Base-by-base conservation (phyloP, 2,329 filamentous ascomycete genomes). In the Hymenoscyphus repandus region DNA sequence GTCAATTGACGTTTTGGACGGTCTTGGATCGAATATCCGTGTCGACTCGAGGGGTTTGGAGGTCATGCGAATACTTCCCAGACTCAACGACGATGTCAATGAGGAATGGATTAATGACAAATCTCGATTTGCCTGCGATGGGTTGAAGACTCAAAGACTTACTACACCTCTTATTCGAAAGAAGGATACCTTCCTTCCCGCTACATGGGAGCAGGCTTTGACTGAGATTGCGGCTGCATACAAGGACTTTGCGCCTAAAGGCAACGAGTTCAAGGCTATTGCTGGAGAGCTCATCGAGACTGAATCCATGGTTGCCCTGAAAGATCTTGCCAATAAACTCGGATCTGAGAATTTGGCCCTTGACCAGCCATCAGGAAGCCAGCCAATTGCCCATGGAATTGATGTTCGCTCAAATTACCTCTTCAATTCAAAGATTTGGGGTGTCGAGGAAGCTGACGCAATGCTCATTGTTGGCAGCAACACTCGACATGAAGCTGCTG, bases 61-160 rank as follows among this genome's bases (percentile, higher is more conserved):
- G 73, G 92, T 99, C 46, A 96, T 99, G 91, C 86, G 93, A 63
- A 79, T 99, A 54, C 68, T 96, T 13, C 93, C 93, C 53, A 83
- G 93, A 63, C 78, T 99, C 55, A 99, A 99, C 69, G 93, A 99
- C 68, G 91, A 97, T 64, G 83, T 99, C 64, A 99, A 99, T 70
- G 93, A 99, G 75, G 93, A 99, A 72, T 99, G 93, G 93, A 97
- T 99, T 70, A 93, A 97, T 72, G 93, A 99, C 76, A 99, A 97
- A 79, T 85, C 90, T 37, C 84, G 93, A 58, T 99, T 97, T 69
- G 92, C 93, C 38, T 95, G 91, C 69, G 93, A 99, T 69, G 93
- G 93, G 45, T 78, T 99, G 59, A 95, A 91, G 80, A 97, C 92
- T 42, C 93, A 99, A 73, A 83, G 93, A 66, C 77, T 99, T 50